Percentiles rank a stretch among this genome's conserved stretches.
Evolutionary conservation across 768 basidiomycete species (phyloP).

Genomic region (Boletus rex-veris): DNA sequence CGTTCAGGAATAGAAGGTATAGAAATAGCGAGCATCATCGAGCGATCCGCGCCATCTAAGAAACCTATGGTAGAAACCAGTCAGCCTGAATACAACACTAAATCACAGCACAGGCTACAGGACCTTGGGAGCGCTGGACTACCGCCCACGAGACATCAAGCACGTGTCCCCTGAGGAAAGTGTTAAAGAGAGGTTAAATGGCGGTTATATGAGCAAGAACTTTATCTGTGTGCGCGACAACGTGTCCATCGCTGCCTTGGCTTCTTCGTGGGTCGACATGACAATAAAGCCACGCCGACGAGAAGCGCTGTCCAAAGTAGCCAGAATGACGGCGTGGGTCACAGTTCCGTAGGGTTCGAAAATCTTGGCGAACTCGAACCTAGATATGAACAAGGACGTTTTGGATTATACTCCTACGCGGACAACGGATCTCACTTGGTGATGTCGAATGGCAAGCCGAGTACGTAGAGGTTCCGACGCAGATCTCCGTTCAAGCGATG

Average conservation of each 20-base stretch:
- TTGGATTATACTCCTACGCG: background rate
- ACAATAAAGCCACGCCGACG: slow-evolving; percentile 81
- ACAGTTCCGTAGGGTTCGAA: slow-evolving; percentile 69
- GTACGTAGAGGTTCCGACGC: slow-evolving; percentile 80
- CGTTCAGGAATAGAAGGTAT: slow-evolving; percentile 32
- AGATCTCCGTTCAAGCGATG: slow-evolving; percentile 34
- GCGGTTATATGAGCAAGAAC: slow-evolving; percentile 36
- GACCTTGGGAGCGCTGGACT: slow-evolving; percentile 81
- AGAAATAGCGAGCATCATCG: slow-evolving; percentile 54
- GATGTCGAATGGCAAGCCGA: slow-evolving; percentile 78
- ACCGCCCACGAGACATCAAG: slow-evolving; percentile 87
- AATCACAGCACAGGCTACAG: background rate
- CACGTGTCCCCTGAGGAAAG: slow-evolving; percentile 54
- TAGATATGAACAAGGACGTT: slow-evolving; percentile 7
- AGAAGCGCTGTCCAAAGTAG: slow-evolving; percentile 80
- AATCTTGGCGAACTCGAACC: slow-evolving; percentile 55
- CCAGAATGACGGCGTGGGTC: slow-evolving; percentile 74
- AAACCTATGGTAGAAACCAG: slow-evolving; percentile 48
- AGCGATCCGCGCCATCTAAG: slow-evolving; percentile 77
- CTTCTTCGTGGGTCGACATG: slow-evolving; percentile 72
- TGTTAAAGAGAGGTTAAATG: background rate
- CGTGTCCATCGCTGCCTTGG: slow-evolving; percentile 61
- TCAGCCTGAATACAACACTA: background rate
- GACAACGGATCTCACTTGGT: slow-evolving; percentile 52
- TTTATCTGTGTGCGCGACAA: slow-evolving; percentile 69